Evolutionary conservation across 2,329 filamentous ascomycete species (phyloP).

Genomic region (Epichloe baconii): DNA sequence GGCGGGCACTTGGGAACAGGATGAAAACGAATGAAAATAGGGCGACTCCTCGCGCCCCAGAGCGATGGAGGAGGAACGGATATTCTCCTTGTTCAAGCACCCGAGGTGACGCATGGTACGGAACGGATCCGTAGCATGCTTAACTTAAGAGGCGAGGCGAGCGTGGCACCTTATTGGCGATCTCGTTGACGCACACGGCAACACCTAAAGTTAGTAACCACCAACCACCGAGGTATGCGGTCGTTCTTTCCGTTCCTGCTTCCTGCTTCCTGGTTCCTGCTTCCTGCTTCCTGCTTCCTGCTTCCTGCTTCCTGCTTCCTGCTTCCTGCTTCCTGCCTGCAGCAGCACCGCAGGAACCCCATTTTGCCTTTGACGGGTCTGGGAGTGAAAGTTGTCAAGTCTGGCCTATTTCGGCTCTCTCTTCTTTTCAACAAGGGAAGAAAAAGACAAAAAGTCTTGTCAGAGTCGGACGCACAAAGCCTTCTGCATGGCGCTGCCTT

Average conservation of each 20-base stretch:
- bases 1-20: neutral
- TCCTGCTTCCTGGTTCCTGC: no score
- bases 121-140: neutral
- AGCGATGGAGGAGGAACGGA: no score
- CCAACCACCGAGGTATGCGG: neutral
- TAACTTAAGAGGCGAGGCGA: neutral
- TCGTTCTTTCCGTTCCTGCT: conserved; percentile 3
- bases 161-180: neutral
- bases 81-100: neutral
- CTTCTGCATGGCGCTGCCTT: neutral
- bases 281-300: no score
- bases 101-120: neutral
- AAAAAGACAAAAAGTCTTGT: neutral
- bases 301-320: no score
- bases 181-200: neutral
- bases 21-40: no score
- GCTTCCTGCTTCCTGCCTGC: neutral
- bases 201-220: neutral
- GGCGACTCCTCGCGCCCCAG: no score
- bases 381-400: no score
- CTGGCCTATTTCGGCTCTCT: no score
- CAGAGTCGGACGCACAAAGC: neutral
- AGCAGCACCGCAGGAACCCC: no score
- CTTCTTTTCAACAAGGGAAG: no score
- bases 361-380: no score